phyloP scores from a whole-genome alignment of 1,139 yeast species.

The Blastobotrys apis region DNA sequence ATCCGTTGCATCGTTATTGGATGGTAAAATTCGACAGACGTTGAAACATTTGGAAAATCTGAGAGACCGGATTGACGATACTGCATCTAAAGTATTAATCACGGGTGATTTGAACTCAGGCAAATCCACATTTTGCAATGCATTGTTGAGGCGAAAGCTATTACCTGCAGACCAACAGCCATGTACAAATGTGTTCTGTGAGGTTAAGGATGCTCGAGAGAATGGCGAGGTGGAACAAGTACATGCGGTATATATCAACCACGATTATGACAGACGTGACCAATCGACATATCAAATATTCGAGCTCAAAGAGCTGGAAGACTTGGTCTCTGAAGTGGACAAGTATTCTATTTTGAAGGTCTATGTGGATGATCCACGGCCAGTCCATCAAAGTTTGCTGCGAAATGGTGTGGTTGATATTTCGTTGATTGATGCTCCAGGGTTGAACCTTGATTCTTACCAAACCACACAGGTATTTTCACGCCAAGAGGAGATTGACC shows the following conservation, averaged over 20 bases:
- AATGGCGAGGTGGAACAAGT: slow-evolving; percentile 81
- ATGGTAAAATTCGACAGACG: slow-evolving; percentile 56
- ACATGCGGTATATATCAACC: slow-evolving; percentile 77
- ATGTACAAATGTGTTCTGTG: slow-evolving; percentile 94
- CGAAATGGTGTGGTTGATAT: slow-evolving; percentile 92
- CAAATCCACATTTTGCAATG: slow-evolving; percentile 92
- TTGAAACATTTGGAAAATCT: slow-evolving; percentile 67
- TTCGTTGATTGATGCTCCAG: slow-evolving; percentile 94
- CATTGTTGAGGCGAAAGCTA: slow-evolving; percentile 68
- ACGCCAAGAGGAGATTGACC: slow-evolving; percentile 94
- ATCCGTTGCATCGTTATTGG: slow-evolving; percentile 61
- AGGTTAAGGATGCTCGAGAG: slow-evolving; percentile 78
- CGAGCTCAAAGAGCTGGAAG: slow-evolving; percentile 54
- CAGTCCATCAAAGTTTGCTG: slow-evolving; percentile 64
- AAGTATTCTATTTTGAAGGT: slow-evolving; percentile 70
- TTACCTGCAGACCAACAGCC: slow-evolving; percentile 98
- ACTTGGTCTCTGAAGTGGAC: slow-evolving; percentile 71
- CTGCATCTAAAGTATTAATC: slow-evolving; percentile 87
- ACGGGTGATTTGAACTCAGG: slow-evolving; percentile 98
- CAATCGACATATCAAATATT: slow-evolving; percentile 60
- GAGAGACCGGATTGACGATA: slow-evolving; percentile 82
- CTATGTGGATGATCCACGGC: slow-evolving; percentile 71
- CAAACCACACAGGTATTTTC: slow-evolving; percentile 95
- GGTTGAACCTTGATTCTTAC: slow-evolving; percentile 85
- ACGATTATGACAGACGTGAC: slow-evolving; percentile 55